Base-by-base conservation (phyloP, 305 asterid genomes). In the Solanum chacoense region DNA sequence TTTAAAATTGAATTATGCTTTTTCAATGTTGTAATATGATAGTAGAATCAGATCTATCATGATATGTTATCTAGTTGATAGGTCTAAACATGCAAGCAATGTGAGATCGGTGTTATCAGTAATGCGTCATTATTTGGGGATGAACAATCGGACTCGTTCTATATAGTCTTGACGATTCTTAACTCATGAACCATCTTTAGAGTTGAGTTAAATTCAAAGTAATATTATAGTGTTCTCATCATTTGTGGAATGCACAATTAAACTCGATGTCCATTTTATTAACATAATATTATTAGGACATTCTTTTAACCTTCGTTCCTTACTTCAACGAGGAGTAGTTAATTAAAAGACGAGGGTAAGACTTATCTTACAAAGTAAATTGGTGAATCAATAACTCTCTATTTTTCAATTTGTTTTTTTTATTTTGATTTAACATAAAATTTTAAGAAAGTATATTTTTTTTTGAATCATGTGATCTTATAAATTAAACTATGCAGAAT, bases 111-210 rank as follows among this genome's bases (percentile, higher is more conserved):
- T 10, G 31, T 65, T n/a, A 65, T 65, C 1, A n/a, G 16, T n/a
- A 65, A 5, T n/a, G 14, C 0, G 0, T 5, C 8, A n/a, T n/a
- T 3, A 10, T n/a, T 65, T 4, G 31, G 28, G 16, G 14, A 2
- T 65, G 16, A 1, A 65, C 3, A 65, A 4, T n/a, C 1, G 0
- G 0, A 10, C 4, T 65, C 16, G 1, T 8, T 63, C 5, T 65
- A 4, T 65, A 4, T 65, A 65, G 1, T 11, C 7, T 65, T n/a
- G 7, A 4, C 3, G 1, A 65, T 65, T 26, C 16, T 22, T 0
- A 63, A n/a, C 13, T 22, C 26, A 22, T 8, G 24, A 63, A 22
- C 26, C n/a, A 20, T 8, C 26, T 59, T 67, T 11, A 2, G 16
- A 5, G 31, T 67, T 4, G 1, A n/a, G 29, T 24, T 67, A 10